These are phyloP conservation scores for Saprolegnia diclina DNA, from an alignment of 352 stramenopile genomes.

Conservation along the genomic window DNA sequence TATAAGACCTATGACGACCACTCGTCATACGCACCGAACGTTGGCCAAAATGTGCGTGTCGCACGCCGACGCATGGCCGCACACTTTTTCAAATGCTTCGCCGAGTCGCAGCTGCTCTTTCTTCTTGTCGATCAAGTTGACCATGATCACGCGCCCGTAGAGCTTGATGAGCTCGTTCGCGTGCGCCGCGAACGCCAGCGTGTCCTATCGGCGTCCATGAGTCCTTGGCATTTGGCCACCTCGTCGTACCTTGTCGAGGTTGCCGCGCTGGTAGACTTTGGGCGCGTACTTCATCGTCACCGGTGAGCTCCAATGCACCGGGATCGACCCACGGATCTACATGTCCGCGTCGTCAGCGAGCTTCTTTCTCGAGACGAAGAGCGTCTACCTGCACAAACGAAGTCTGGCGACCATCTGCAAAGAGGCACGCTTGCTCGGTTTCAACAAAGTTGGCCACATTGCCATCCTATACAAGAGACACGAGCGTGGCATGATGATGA, in stretches of 20 bases:
- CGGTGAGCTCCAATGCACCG: slow-evolving; percentile 88
- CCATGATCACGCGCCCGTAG: slow-evolving; percentile 77
- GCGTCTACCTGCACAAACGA: slow-evolving; percentile 47
- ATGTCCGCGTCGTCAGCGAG: slow-evolving; percentile 38
- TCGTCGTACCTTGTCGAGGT: slow-evolving; percentile 33
- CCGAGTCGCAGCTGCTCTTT: slow-evolving; percentile 90
- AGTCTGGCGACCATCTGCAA: slow-evolving; percentile 45
- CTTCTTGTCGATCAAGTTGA: slow-evolving; percentile 95
- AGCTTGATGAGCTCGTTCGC: slow-evolving; percentile 56
- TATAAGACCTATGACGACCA: background rate
- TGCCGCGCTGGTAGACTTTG: slow-evolving; percentile 58
- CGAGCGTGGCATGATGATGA: too few species aligned
- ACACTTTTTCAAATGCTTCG: slow-evolving; percentile 80
- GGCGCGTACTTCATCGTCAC: slow-evolving; percentile 92
- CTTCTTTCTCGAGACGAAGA: slow-evolving; percentile 21
- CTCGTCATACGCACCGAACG: slow-evolving; percentile 39
- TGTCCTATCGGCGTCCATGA: slow-evolving; percentile 28
- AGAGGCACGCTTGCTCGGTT: slow-evolving; percentile 90
- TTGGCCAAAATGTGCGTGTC: slow-evolving; percentile 61
- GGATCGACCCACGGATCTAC: slow-evolving; percentile 94
- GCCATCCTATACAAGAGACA: slow-evolving; percentile 51
- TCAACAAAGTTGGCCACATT: slow-evolving; percentile 95
- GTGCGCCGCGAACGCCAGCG: slow-evolving; percentile 51
- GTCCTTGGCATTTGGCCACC: background rate
- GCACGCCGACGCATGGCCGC: slow-evolving; percentile 41